Percentiles rank a stretch among this genome's conserved stretches.
These are phyloP conservation scores for Erucastrum elatum DNA, from an alignment of 345 rosid species.

Conservation along the genomic window DNA sequence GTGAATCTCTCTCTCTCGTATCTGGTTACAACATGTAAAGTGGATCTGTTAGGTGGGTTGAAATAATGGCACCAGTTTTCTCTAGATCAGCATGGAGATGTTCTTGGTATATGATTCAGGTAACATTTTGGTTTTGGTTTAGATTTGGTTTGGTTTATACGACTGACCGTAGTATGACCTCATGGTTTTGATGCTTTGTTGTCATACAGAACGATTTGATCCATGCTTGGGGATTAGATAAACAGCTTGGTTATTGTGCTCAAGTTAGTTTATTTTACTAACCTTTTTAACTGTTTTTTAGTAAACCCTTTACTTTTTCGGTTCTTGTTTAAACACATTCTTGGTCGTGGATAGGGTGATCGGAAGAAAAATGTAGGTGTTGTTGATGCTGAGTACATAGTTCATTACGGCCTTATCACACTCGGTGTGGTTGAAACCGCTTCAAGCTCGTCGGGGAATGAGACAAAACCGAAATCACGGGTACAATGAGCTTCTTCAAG, in stretches of 20 bases:
- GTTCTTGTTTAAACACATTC: neutral
- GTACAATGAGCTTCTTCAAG: conserved; percentile 25
- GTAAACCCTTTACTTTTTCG: neutral
- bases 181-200: neutral
- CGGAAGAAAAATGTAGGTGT: conserved; percentile 87
- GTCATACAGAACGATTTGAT: conserved; percentile 77
- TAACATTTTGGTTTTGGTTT: conserved; percentile 24
- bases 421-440: conserved; percentile 56
- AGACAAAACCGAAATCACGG: conserved; percentile 10
- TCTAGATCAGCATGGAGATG: conserved; percentile 92
- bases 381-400: conserved; percentile 84
- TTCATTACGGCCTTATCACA: conserved; percentile 79
- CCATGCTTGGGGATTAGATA: conserved; percentile 95
- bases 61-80: conserved; percentile 98
- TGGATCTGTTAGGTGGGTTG: conserved; percentile 77
- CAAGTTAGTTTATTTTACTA: conserved; percentile 51
- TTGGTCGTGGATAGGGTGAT: conserved; percentile 56
- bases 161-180: neutral
- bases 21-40: neutral
- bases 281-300: neutral
- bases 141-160: neutral
- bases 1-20: neutral
- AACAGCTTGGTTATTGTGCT: conserved; percentile 86
- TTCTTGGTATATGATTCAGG: conserved; percentile 95
- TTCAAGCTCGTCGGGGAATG: conserved; percentile 37